Evolutionary conservation across 306 rosid species (phyloP).

Genomic region (Glycine soja): DNA sequence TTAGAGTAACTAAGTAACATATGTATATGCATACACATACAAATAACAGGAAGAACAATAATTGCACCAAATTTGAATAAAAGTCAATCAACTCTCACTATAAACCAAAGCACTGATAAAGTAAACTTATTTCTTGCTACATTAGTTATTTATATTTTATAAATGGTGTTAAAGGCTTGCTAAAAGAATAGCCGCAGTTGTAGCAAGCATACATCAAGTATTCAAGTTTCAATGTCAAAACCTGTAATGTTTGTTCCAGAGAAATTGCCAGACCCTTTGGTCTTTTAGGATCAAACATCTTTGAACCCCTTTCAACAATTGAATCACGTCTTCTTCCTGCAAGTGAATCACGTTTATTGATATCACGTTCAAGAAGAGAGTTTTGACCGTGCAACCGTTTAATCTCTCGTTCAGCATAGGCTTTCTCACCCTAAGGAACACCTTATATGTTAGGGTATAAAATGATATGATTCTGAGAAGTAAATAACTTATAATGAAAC

Average conservation of each 20-base stretch:
- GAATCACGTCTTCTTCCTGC: conserved; percentile 85
- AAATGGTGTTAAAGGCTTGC: conserved; percentile 17
- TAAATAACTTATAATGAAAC: conserved; percentile 37
- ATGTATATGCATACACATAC: background rate
- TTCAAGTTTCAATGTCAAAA: conserved; percentile 39
- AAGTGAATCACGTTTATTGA: conserved; percentile 72
- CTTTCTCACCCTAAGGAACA: conserved; percentile 75
- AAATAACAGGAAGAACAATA: conserved; percentile 8
- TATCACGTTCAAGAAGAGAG: conserved; percentile 87
- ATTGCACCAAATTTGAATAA: conserved; percentile 15
- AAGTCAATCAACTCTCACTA: conserved; percentile 19
- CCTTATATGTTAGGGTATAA: conserved; percentile 42
- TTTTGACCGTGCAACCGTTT: conserved; percentile 78
- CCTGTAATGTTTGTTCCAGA: conserved; percentile 73
- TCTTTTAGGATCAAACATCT: conserved; percentile 66
- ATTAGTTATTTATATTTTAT: background rate
- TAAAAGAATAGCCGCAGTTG: conserved; percentile 39
- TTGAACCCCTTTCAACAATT: conserved; percentile 65
- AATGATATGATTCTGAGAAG: conserved; percentile 32
- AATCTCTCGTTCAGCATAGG: conserved; percentile 77
- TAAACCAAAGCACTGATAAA: conserved; percentile 7
- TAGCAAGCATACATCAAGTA: conserved; percentile 34
- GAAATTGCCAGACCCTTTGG: conserved; percentile 59
- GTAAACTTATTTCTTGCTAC: conserved; percentile 25
- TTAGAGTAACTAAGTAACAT: no score